Evolutionary conservation across 2,329 filamentous ascomycete species (phyloP), one percentile per base, ranked within the genome.

Genomic region (Alternaria consortialis): DNA sequence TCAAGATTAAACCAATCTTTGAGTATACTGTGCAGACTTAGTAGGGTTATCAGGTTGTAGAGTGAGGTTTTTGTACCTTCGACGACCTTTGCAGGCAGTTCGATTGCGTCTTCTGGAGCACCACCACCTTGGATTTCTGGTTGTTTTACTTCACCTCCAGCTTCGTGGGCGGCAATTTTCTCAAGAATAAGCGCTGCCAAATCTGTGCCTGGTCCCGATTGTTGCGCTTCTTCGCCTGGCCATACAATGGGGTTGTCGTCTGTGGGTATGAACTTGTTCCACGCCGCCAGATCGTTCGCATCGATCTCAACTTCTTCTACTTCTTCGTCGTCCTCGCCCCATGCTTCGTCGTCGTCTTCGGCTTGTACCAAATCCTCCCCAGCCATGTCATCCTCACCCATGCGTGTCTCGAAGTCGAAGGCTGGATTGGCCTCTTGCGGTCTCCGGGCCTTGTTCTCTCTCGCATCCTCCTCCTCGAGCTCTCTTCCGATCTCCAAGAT

Each of bases 141-240:
- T 25, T 80, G 77, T 44, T 80, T 83, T 34, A 82, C 71, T 27
- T 69, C 71, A 29, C 80, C 84, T 66, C 90, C 85, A 4, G 92
- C 91, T 82, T 99, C 95, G 72, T 96, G 92, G 60, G 91, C 90
- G 5, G 93, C 93, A 74, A 99, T 99, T 81, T 97, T 97, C 75
- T 94, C 90, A 60, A 99, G 82, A 66, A 99, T 99, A 65, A 99
- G 83, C 74, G 97, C 94, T 15, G 95, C 93, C 58, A 99, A 84
- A 77, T 98, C 97, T 64, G 91, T 92, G 53, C 80, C 80, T 12
- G 77, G 77, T 11, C 79, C 80, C 15, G 73, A 67, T 63, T 76
- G 62, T 69, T 77, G 74, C 15, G 75, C 73, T 56, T 80, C 76
- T 25, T 84, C 84, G 29, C 86, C 86, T 43, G 91, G 87, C 76